These are phyloP conservation scores for Grammothele lineata DNA, from an alignment of 768 basidiomycete species.

Conservation along the genomic window DNA sequence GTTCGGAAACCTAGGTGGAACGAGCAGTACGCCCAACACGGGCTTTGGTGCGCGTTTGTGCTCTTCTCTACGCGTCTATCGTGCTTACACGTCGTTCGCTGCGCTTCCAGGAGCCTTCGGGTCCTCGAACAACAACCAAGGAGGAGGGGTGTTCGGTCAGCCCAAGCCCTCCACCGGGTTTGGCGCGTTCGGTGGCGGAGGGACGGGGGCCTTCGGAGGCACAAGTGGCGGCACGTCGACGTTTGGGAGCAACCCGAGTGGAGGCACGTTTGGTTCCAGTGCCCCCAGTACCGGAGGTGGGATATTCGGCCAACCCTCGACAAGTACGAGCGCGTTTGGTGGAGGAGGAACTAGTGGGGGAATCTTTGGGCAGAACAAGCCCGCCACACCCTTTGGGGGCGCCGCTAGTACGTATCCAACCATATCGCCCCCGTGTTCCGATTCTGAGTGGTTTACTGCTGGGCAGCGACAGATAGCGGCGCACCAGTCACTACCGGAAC, in stretches of 20 bases:
- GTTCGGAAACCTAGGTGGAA: slow-evolving; percentile 60
- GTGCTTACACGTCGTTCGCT: neutral
- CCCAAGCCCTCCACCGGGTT: slow-evolving; percentile 73
- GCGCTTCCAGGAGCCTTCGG: slow-evolving; percentile 36
- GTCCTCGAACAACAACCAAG: slow-evolving; percentile 30
- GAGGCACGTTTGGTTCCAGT: slow-evolving; percentile 9
- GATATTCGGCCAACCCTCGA: slow-evolving; percentile 32
- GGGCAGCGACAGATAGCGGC: slow-evolving; percentile 20
- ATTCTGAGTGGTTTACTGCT: neutral
- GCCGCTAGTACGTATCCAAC: slow-evolving; percentile 38
- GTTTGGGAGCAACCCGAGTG: slow-evolving; percentile 31
- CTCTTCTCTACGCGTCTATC: slow-evolving; percentile 5
- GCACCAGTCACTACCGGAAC: slow-evolving; percentile 68
- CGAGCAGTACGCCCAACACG: slow-evolving; percentile 27
- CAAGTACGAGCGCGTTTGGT: slow-evolving; percentile 27
- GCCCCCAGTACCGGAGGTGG: slow-evolving; percentile 21
- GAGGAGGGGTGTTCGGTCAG: slow-evolving; percentile 47
- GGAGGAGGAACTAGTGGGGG: slow-evolving; percentile 43
- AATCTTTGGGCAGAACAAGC: slow-evolving; percentile 55
- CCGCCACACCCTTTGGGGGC: slow-evolving; percentile 42
- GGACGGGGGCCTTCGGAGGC: slow-evolving; percentile 47
- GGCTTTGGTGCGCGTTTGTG: slow-evolving; percentile 31
- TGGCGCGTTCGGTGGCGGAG: slow-evolving; percentile 67
- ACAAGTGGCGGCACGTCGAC: slow-evolving; percentile 31
- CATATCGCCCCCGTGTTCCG: neutral